Base-by-base conservation (phyloP, 2,329 filamentous ascomycete species). In the Penicillium sp. region DNA sequence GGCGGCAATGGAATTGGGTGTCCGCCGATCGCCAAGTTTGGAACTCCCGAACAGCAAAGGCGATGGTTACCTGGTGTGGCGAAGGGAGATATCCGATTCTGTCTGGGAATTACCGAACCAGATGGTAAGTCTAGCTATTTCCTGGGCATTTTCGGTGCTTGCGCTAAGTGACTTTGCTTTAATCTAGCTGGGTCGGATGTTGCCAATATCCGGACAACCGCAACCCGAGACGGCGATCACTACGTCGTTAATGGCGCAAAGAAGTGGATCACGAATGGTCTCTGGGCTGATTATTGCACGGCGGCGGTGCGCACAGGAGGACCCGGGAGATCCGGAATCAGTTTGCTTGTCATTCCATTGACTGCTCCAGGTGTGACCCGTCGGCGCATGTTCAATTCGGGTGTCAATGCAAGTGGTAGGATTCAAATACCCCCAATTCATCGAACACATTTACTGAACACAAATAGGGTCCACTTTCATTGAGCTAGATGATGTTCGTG, bases 401-500 rank as follows among this genome's bases (percentile, higher is more conserved):
- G 87, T 3, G 84, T 87, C n/a, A 83, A 85, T 62, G 85, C 84
- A 5, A 86, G 85, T 36, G 85, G 85, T 67, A 76, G 55, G 62
- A 66, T 1, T 43, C 3, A 8, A 3, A 19, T 23, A 21, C 7
- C 16, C 3, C n/a, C 7, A 1, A 10, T 2, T 8, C 16, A 43
- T 14, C 3, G 11, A 23, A n/a, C 3, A 14, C 13, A 14, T 8
- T 9, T 21, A 13, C 37, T 3, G 3, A 33, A 24, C 31, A 21
- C 5, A 13, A 33, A 44, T 26, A 63, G 80, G 76, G 1, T 78
- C 81, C 4, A 82, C 81, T 0, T 84, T 84, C 68, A 87, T 91
- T 60, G 87, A 90, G 66, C 78, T 92, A 1, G 87, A 90, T 59
- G 86, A 91, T 48, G 88, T 91, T 3, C 80, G 83, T 55, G 88